Percentiles rank a stretch among this genome's conserved stretches.
These are phyloP conservation scores for Hypoxylon crocopeplum DNA, from an alignment of 495 filamentous ascomycete species.

Conservation along the genomic window DNA sequence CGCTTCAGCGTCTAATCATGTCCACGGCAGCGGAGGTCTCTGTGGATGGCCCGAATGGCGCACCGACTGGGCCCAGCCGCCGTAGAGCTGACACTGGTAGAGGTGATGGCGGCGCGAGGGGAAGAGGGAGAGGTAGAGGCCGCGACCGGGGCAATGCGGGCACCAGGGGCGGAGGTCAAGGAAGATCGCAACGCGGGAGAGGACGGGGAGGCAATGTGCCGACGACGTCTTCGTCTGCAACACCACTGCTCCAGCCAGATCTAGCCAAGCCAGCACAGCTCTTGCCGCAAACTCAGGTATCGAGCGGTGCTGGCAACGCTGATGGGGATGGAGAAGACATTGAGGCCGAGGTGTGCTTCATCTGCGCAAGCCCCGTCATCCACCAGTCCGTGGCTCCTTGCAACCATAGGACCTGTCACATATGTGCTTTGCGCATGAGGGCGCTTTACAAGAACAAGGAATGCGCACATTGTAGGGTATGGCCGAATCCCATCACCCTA, in stretches of 20 bases:
- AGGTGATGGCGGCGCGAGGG: constrained; percentile 43
- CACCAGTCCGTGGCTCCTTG: constrained; percentile 90
- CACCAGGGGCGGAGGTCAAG: constrained; percentile 16
- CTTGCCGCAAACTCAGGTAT: constrained; percentile 7
- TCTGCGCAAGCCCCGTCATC: constrained; percentile 86
- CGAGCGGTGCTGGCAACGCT: constrained; percentile 8
- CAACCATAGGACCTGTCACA: constrained; percentile 94
- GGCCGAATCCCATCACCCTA: constrained; percentile 41
- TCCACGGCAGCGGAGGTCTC: too few relatives aligned
- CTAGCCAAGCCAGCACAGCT: neutral
- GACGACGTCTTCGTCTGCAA: neutral
- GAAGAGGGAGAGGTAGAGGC: constrained; percentile 47
- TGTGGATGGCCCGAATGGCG: neutral
- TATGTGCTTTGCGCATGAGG: constrained; percentile 86
- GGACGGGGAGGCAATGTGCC: constrained; percentile 34
- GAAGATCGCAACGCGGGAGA: constrained; percentile 38
- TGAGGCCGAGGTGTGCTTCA: constrained; percentile 90
- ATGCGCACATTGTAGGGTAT: constrained; percentile 91
- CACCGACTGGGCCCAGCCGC: neutral
- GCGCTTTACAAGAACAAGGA: constrained; percentile 94
- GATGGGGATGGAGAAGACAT: constrained; percentile 52
- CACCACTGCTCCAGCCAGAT: neutral
- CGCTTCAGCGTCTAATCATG: too few relatives aligned
- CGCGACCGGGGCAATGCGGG: constrained; percentile 32
- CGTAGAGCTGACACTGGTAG: too few relatives aligned